Evolutionary conservation across 495 filamentous ascomycete species (phyloP).

Genomic region (Talaromyces borbonicus): DNA sequence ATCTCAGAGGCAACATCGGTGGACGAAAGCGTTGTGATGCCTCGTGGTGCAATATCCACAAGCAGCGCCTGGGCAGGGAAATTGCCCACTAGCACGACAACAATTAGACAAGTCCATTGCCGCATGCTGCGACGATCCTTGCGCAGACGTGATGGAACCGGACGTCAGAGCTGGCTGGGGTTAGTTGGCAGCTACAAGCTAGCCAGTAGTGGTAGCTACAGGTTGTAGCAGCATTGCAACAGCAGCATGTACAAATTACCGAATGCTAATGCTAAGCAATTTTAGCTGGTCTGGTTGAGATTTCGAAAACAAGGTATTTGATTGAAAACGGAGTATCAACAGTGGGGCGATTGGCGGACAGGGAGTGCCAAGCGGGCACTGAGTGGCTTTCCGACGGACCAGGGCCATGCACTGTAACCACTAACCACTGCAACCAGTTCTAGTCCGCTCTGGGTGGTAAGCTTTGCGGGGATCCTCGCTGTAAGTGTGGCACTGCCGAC

Average conservation of each 20-base stretch:
- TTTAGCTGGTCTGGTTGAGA: not conserved
- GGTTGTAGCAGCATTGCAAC: too few species aligned
- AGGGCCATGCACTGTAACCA: too few species aligned
- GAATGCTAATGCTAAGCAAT: not conserved
- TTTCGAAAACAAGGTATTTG: not conserved
- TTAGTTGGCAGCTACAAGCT: not conserved
- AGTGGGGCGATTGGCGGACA: conserved; percentile 1
- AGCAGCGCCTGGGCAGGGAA: not conserved
- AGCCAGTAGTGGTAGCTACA: too few species aligned
- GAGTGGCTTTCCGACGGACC: too few species aligned
- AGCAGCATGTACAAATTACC: not conserved
- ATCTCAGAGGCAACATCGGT: too few species aligned
- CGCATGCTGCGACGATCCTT: not conserved
- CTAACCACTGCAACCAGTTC: too few species aligned
- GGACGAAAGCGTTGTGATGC: conserved; percentile 1
- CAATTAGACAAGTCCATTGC: not conserved
- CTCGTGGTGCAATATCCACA: not conserved
- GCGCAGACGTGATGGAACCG: not conserved
- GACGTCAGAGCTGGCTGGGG: not conserved
- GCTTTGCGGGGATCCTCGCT: conserved; percentile 2
- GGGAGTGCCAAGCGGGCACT: too few species aligned
- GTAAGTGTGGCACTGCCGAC: not conserved
- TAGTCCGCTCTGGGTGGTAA: too few species aligned
- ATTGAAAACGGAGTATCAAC: conserved; percentile 2
- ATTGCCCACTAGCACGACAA: not conserved